A percentile compares a stretch with the other conserved stretches of the same genome.
Evolutionary conservation across 805 yeast genomes (phyloP).

Genomic region (Ogataea sp.): DNA sequence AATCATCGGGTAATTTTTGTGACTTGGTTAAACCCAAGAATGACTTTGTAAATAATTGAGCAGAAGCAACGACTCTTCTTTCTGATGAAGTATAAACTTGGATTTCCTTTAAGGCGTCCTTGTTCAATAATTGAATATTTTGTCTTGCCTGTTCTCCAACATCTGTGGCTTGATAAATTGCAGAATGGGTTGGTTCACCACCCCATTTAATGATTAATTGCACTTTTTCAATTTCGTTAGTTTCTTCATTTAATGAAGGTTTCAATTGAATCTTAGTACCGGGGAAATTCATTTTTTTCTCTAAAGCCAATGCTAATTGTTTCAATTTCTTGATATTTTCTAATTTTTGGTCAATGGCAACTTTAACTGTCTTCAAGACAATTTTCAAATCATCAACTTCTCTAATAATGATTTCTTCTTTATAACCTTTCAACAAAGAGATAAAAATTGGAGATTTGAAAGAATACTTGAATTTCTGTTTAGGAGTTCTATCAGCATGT

Average conservation of each 20-base stretch:
- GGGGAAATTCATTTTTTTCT: constrained; percentile 81
- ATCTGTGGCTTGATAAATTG: constrained; percentile 88
- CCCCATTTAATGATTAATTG: constrained; percentile 98
- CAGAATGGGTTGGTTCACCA: constrained; percentile 98
- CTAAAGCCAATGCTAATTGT: constrained; percentile 75
- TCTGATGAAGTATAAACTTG: constrained; percentile 88
- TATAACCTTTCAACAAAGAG: constrained; percentile 84
- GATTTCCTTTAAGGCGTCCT: constrained; percentile 76
- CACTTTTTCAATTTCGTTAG: constrained; percentile 76
- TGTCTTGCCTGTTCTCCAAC: constrained; percentile 94
- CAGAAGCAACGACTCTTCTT: constrained; percentile 89
- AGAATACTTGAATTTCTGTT: constrained; percentile 94
- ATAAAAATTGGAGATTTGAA: constrained; percentile 83
- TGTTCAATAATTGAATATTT: constrained; percentile 78
- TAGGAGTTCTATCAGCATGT: constrained; percentile 98
- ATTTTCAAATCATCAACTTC: constrained; percentile 79
- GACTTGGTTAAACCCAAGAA: constrained; percentile 65
- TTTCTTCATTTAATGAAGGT: constrained; percentile 62
- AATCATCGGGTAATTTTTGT: constrained; percentile 68
- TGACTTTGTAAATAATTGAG: constrained; percentile 75
- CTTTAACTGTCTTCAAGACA: constrained; percentile 74
- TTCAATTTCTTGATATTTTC: constrained; percentile 76
- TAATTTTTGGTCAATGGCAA: constrained; percentile 69
- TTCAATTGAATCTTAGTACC: constrained; percentile 96
- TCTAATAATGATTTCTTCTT: constrained; percentile 91